Percentiles rank a stretch among this genome's conserved stretches.
Conservation (phyloP, 352 stramenopile species). For the Pythium utonaiense region DNA sequence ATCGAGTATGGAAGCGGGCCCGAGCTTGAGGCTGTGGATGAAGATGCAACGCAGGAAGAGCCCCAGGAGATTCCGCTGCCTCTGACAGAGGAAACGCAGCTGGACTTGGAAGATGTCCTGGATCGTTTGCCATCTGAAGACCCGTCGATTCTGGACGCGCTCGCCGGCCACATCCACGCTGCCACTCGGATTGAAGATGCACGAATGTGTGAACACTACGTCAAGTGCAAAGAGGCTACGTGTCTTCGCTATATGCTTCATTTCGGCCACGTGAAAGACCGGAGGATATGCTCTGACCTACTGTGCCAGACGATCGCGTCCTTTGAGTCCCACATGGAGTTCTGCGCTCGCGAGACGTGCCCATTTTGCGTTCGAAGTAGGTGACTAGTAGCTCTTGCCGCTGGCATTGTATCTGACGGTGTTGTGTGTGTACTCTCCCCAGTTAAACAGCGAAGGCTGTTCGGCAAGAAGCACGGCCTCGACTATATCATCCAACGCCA, state of each 20-base stretch:
- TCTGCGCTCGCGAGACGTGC: constrained; percentile 18
- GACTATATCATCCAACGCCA: constrained; percentile 23
- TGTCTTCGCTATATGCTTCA: constrained; percentile 23
- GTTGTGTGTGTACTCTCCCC: not conserved
- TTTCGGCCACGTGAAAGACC: constrained; percentile 18
- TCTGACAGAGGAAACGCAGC: constrained; percentile 16
- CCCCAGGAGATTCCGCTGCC: constrained; percentile 17
- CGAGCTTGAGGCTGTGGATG: not conserved
- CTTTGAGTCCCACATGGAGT: constrained; percentile 28
- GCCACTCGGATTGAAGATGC: constrained; percentile 32
- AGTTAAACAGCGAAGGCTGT: constrained; percentile 24
- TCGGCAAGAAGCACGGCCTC: constrained; percentile 19
- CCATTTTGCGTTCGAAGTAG: constrained; percentile 39
- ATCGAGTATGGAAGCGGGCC: constrained; percentile 12
- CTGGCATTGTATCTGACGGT: not conserved
- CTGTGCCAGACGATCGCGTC: constrained; percentile 24
- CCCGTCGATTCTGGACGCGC: constrained; percentile 25
- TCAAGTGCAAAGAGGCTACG: constrained; percentile 24
- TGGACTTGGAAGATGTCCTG: constrained; percentile 28
- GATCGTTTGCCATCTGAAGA: constrained; percentile 23
- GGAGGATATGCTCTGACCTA: constrained; percentile 19
- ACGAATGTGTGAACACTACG: constrained; percentile 23
- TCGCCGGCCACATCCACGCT: constrained; percentile 33
- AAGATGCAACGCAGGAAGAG: constrained; percentile 8
- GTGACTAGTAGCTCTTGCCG: not conserved